Percentiles rank a stretch among this genome's conserved stretches.
Conservation (phyloP, 2,329 filamentous ascomycete genomes). For the Arthrobotrys musiformis region DNA sequence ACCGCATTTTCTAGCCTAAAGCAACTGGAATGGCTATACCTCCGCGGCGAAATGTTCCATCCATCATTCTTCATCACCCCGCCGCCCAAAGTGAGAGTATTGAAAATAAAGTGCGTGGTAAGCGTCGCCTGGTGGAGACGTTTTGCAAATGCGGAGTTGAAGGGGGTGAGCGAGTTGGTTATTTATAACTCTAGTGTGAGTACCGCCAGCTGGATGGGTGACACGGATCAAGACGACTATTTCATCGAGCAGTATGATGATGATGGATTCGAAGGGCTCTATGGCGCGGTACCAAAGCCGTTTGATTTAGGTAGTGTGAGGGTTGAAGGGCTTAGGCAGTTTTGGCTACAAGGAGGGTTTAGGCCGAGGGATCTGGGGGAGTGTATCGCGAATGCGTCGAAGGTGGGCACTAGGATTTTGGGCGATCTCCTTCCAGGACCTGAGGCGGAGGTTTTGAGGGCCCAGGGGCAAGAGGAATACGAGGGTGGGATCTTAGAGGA, state of each 20-base stretch:
- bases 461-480: background rate
- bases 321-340: slow-evolving; percentile 24
- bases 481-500: background rate
- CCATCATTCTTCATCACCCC: slow-evolving; percentile 41
- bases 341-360: slow-evolving; percentile 35
- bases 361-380: slow-evolving; percentile 28
- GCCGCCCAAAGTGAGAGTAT: background rate
- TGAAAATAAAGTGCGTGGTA: slow-evolving; percentile 27
- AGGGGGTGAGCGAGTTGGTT: slow-evolving; percentile 12
- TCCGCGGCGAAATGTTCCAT: slow-evolving; percentile 33
- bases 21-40: slow-evolving; percentile 29
- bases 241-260: background rate
- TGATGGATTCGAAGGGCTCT: background rate
- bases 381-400: slow-evolving; percentile 26
- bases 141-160: slow-evolving; percentile 15
- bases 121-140: slow-evolving; percentile 36
- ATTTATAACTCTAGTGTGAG: background rate
- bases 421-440: background rate
- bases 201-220: slow-evolving; percentile 5
- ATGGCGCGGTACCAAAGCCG: background rate
- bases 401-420: background rate
- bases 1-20: background rate
- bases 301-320: slow-evolving; percentile 29
- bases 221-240: slow-evolving; percentile 16
- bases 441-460: background rate